phyloP scores from a whole-genome alignment of 148 eudicot species.

The Simmondsia chinensis region DNA sequence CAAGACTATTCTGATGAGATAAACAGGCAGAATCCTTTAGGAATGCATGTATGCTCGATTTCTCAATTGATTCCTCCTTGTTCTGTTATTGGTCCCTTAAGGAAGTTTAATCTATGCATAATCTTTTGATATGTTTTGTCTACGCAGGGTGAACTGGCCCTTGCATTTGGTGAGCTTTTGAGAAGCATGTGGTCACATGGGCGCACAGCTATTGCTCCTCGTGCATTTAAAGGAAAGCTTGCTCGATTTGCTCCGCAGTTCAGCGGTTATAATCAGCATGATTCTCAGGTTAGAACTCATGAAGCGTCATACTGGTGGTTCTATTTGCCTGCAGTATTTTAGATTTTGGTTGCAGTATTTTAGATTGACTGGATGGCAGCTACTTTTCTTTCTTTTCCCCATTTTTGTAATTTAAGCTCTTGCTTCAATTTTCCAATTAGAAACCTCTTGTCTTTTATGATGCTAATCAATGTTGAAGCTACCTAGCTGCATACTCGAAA shows the following conservation, averaged over 20 bases:
- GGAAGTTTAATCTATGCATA: too few species aligned
- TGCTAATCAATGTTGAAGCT: too few species aligned
- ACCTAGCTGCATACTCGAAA: too few species aligned
- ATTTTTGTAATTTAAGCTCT: too few species aligned
- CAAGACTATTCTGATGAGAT: constrained; percentile 73
- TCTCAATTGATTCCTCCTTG: too few species aligned
- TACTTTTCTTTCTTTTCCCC: too few species aligned
- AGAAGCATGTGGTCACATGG: constrained; percentile 89
- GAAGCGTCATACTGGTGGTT: not conserved
- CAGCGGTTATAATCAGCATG: constrained; percentile 98
- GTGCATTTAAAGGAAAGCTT: constrained; percentile 85
- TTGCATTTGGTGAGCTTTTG: constrained; percentile 89
- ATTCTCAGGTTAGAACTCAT: constrained; percentile 69
- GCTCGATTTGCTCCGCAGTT: constrained; percentile 98
- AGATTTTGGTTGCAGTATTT: too few species aligned
- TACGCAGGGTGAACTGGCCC: constrained; percentile 96
- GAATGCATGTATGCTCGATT: constrained; percentile 64
- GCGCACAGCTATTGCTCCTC: constrained; percentile 64
- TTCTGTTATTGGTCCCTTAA: too few species aligned
- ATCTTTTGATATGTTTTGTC: constrained; percentile 11
- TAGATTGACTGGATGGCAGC: too few species aligned
- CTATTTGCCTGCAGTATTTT: too few species aligned
- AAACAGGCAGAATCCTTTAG: constrained; percentile 84
- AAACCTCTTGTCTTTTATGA: too few species aligned
- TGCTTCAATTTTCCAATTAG: too few species aligned